Conservation (phyloP, 2,329 filamentous ascomycete genomes). For the Hymenotorrendiella dingleyae region DNA sequence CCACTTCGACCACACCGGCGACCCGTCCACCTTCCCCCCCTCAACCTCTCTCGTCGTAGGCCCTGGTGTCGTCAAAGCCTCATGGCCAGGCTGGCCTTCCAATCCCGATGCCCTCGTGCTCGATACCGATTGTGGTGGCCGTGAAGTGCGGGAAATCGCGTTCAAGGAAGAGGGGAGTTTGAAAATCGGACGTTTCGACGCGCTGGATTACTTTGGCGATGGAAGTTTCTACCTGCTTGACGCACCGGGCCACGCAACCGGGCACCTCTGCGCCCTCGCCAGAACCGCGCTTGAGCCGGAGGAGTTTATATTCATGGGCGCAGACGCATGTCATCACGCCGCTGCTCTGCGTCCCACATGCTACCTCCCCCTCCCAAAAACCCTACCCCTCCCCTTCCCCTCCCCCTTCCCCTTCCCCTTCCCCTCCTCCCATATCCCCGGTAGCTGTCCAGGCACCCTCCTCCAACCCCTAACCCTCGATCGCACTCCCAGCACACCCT, state of each 20-base stretch:
- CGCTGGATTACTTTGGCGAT: conserved; percentile 47
- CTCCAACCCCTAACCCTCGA: too few relatives aligned
- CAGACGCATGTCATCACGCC: conserved; percentile 37
- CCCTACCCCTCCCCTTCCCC: neutral
- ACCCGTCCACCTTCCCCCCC: conserved; percentile 39
- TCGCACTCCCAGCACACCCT: neutral
- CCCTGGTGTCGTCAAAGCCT: conserved; percentile 40
- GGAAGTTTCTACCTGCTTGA: conserved; percentile 44
- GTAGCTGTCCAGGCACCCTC: conserved; percentile 5
- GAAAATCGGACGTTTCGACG: conserved; percentile 38
- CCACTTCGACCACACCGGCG: conserved; percentile 47
- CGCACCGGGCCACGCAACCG: conserved; percentile 39
- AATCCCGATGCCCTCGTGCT: conserved; percentile 31
- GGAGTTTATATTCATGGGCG: conserved; percentile 43
- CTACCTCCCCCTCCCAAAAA: conserved; percentile 48
- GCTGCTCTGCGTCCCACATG: conserved; percentile 42
- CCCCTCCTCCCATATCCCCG: neutral
- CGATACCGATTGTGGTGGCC: conserved; percentile 35
- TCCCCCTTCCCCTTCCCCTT: neutral
- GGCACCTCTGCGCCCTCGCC: conserved; percentile 44
- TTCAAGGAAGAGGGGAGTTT: conserved; percentile 20
- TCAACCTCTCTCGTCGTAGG: conserved; percentile 44
- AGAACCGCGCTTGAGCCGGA: conserved; percentile 31
- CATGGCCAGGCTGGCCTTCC: conserved; percentile 42
- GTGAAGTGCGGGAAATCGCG: conserved; percentile 1